Base-by-base conservation (phyloP, 371 early-diverging fungal species). In the Haplosporangium sp. region DNA sequence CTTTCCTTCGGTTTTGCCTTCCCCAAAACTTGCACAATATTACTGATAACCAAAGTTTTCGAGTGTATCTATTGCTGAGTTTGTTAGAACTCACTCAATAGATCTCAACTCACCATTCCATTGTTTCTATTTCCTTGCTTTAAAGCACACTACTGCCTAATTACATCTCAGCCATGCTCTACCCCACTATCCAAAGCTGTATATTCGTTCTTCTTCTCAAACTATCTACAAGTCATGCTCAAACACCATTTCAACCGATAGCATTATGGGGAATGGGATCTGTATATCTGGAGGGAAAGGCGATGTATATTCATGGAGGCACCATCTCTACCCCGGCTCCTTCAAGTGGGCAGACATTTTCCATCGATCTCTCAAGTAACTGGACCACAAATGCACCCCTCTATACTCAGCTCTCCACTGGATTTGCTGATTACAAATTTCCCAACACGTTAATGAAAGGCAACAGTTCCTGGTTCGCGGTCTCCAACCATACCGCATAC, bases 401-500 rank as follows among this genome's bases (percentile, higher is more conserved):
- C 0, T 68, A 45, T 27, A 65, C 58, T 17, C 17, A 39, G 4
- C 53, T 69, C 4, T 42, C 66, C 5, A 39, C 60, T 10, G 66
- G 55, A 1, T 50, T 63, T 7, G 34, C 45, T 11, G 61, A 69
- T 39, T 69, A 45, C 48, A 61, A n/a, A 13, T 52, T 47, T 4
- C 38, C 63, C 7, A 53, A 55, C 40, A n/a, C 70, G 0, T 45
- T 77, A 6, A 17, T 53, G 8, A 20, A 10, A 20, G 60, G 69
- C 63, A 45, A 62, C 19, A 50, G 20, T 4, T 53, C 5, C 15
- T 61, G 67, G 66, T 40, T 69, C 53, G 37, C 85, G 76, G 13
- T 84, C 70, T 44, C 77, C 65, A 15, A 76, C 64, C 60, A 71
- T 72, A 55, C 82, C 57, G 57, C 73, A 53, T 17, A 82, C 84